Conservation (phyloP, 768 basidiomycete species). For the Leccinellum luteum region DNA sequence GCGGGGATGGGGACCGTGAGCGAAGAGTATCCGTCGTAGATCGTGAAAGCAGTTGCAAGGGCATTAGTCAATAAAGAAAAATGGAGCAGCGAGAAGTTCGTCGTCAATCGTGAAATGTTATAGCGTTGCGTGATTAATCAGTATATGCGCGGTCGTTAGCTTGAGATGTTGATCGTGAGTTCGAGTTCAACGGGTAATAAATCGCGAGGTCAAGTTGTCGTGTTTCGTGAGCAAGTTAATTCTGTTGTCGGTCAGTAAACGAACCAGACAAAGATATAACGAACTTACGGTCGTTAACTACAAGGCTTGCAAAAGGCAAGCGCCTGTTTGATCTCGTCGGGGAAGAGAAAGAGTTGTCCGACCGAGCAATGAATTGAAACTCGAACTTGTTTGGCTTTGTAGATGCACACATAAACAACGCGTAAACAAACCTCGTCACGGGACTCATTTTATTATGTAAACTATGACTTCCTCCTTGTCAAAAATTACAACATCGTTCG, state of each 20-base stretch:
- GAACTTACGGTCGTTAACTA: conserved; percentile 26
- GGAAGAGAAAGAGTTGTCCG: conserved; percentile 14
- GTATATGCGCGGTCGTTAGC: conserved; percentile 20
- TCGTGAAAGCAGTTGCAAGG: conserved; percentile 32
- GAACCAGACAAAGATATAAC: neutral
- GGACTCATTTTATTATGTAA: conserved; percentile 12
- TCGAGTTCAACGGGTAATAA: conserved; percentile 14
- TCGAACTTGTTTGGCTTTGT: conserved; percentile 37
- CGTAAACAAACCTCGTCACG: conserved; percentile 32
- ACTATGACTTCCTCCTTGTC: neutral
- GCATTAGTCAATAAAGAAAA: conserved; percentile 27
- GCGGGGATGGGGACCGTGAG: conserved; percentile 26
- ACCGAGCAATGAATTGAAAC: conserved; percentile 18
- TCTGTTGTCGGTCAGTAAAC: neutral
- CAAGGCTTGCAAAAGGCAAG: conserved; percentile 24
- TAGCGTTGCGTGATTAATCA: conserved; percentile 13
- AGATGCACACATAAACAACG: conserved; percentile 25
- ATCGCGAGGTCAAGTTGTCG: conserved; percentile 15
- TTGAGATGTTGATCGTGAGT: conserved; percentile 20
- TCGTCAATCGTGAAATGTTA: conserved; percentile 23
- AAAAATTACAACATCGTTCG: conserved; percentile 5
- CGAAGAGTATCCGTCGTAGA: conserved; percentile 24
- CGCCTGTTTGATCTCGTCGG: conserved; percentile 16
- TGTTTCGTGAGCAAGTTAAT: conserved; percentile 29
- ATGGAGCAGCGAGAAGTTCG: conserved; percentile 10